Evolutionary conservation across 106 monocot species (phyloP).

Genomic region (Apostasia shenzhenica): DNA sequence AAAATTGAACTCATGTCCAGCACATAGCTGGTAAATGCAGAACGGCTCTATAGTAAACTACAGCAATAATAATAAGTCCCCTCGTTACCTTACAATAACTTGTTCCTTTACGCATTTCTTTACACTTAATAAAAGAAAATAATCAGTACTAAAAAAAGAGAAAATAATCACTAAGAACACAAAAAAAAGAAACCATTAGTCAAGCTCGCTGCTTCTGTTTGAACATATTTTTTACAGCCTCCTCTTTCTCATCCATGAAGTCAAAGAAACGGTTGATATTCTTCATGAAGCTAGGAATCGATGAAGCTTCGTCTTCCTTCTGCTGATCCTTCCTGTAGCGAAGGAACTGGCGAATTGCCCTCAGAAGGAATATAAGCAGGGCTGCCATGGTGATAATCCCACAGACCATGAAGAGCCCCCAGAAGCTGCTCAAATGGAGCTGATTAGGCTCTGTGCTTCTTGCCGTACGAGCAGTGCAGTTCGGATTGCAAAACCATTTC

Average conservation of each 20-base stretch:
- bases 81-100: too few species aligned
- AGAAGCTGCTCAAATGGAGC: slow-evolving; percentile 47
- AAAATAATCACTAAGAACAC: too few species aligned
- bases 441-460: slow-evolving; percentile 21
- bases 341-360: slow-evolving; percentile 40
- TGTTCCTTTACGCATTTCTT: too few species aligned
- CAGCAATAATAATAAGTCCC: too few species aligned
- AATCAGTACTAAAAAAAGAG: too few species aligned
- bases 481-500: slow-evolving; percentile 44
- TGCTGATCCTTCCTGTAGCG: slow-evolving; percentile 14
- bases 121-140: too few species aligned
- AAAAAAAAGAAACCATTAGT: too few species aligned
- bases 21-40: too few species aligned
- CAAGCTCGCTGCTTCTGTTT: slow-evolving; percentile 8
- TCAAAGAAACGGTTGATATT: not conserved
- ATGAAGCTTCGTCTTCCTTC: slow-evolving; percentile 15
- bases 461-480: slow-evolving; percentile 11
- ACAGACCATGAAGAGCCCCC: slow-evolving; percentile 57
- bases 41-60: too few species aligned
- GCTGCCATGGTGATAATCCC: slow-evolving; percentile 27
- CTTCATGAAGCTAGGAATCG: not conserved
- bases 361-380: slow-evolving; percentile 39
- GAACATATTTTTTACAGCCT: slow-evolving; percentile 32
- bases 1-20: too few species aligned
- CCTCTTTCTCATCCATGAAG: slow-evolving; percentile 54